Conservation (phyloP, 257 asterid genomes). For the Nemophila menziesii region DNA sequence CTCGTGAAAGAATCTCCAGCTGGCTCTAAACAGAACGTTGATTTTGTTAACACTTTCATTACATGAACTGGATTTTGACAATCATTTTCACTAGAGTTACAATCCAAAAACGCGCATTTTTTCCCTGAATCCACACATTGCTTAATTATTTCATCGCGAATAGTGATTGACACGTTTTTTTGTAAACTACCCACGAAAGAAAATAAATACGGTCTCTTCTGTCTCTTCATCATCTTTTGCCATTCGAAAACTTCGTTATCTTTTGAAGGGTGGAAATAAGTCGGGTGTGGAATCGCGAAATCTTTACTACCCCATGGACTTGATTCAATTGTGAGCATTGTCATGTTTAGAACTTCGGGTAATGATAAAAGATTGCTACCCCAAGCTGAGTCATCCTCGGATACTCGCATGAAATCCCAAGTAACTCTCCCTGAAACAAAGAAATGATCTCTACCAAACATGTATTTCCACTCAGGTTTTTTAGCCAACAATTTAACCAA, state of each 20-base stretch:
- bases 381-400: not conserved
- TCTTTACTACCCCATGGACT: constrained; percentile 1
- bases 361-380: not conserved
- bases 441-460: not conserved
- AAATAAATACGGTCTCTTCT: constrained; percentile 1
- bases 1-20: not conserved
- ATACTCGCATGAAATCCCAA: not conserved
- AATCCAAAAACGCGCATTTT: not conserved
- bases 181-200: not conserved
- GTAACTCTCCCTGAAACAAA: not conserved
- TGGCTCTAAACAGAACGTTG: not conserved
- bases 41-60: not conserved
- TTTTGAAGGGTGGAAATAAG: constrained; percentile 4
- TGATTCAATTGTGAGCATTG: constrained; percentile 3
- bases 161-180: not conserved
- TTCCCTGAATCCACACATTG: constrained; percentile 4
- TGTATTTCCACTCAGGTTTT: not conserved
- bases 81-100: not conserved
- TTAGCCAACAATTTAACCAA: not conserved
- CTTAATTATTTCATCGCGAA: not conserved
- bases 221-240: not conserved
- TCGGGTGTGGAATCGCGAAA: constrained; percentile 3
- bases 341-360: not conserved
- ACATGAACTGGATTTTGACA: not conserved
- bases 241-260: not conserved